Base-by-base conservation (phyloP, 129 eudicot species). In the Flaveria bidentis region DNA sequence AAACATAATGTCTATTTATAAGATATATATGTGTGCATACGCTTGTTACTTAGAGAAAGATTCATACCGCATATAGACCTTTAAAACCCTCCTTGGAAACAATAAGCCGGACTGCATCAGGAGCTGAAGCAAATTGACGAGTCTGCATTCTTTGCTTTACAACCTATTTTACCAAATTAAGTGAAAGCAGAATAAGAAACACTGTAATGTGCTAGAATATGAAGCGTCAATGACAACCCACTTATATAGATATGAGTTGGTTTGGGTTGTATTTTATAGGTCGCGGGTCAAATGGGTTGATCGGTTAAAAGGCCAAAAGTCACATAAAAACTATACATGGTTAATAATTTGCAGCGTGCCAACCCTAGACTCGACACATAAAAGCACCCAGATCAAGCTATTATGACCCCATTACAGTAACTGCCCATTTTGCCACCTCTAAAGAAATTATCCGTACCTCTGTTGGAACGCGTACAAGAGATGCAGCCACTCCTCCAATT, bases 81-180 rank as follows among this genome's bases (percentile, higher is more conserved):
- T 86, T 92, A 72, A 87, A 92, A 18, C 98, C 98, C 81, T 92
- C 96, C 39, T 81, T 90, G 72, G 93, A 53, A 86, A 90, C 85
- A 58, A 92, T 88, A 66, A 92, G 88, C 39, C 92, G 85, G 52
- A 89, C 90, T 18, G 98, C 98, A 86, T 82, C 85, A 71, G 96
- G 90, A 44, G 98, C 94, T 3, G 98, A 92, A 81, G 87, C 76
- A 82, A 90, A 92, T 85, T 92, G 98, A 77, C 94, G 78, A 26
- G 98, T 92, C 83, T 92, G 98, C 96, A 92, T 85, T 74, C 98
- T 82, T 81, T 95, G 99, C 85, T 95, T 95, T 75, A 95, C 92
- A 77, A 95, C 97, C 97, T 95, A 82, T 73, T 71, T 39, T 26
- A 63, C 74, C 62, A 82, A 66, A 74, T 58, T 58, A 36, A 12